Evolutionary conservation across 2,329 filamentous ascomycete genomes (phyloP).

Genomic region (Aaosphaeria pasadenensis): DNA sequence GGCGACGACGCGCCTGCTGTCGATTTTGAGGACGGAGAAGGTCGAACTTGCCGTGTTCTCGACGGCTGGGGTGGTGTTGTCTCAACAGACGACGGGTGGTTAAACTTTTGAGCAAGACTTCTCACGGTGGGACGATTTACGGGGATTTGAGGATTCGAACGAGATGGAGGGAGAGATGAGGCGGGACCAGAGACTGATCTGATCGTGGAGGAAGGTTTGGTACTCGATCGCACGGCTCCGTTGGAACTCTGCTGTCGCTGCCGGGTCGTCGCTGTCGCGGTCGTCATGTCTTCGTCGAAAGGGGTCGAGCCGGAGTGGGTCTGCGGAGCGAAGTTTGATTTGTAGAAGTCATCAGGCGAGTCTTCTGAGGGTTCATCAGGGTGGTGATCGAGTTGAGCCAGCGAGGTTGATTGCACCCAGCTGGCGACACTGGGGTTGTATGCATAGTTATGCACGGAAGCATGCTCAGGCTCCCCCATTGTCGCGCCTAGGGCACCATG

Average conservation of each 20-base stretch:
- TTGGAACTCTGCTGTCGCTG: slow-evolving; percentile 26
- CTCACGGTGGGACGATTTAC: slow-evolving; percentile 31
- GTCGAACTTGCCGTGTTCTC: slow-evolving; percentile 9
- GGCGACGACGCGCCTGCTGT: background rate
- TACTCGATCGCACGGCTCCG: slow-evolving; percentile 21
- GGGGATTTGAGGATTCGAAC: slow-evolving; percentile 15
- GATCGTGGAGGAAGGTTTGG: slow-evolving; percentile 15
- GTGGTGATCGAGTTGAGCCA: slow-evolving; percentile 20
- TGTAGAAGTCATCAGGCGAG: slow-evolving; percentile 32
- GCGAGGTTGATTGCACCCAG: slow-evolving; percentile 35
- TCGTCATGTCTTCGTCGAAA: slow-evolving; percentile 14
- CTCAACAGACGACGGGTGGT: slow-evolving; percentile 27
- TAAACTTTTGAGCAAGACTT: slow-evolving; percentile 36
- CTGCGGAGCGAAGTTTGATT: slow-evolving; percentile 13
- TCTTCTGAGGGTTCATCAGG: slow-evolving; percentile 10
- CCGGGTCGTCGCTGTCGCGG: slow-evolving; percentile 9
- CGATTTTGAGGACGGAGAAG: slow-evolving; percentile 5
- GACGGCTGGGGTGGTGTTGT: slow-evolving; percentile 19
- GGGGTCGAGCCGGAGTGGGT: background rate
- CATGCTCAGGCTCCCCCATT: slow-evolving; percentile 30
- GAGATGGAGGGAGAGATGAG: slow-evolving; percentile 18
- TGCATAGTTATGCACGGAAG: slow-evolving; percentile 25
- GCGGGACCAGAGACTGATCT: slow-evolving; percentile 31
- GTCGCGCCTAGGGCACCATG: slow-evolving; percentile 24
- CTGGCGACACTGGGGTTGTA: slow-evolving; percentile 27